Base-by-base conservation (phyloP, 2,329 filamentous ascomycete species). In the Xylariaceae sp. region DNA sequence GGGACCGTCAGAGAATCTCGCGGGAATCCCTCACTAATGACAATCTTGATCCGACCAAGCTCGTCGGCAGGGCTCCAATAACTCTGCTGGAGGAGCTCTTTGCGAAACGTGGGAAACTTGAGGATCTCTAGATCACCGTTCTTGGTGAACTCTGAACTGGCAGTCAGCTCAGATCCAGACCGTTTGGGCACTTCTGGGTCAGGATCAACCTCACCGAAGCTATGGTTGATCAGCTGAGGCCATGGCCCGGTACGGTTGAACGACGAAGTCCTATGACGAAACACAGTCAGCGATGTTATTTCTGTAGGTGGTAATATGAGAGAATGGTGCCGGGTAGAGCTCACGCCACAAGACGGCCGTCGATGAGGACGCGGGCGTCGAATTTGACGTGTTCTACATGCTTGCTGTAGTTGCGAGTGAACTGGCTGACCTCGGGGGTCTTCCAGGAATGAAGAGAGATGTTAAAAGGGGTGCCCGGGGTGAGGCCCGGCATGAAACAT, bases 381-480 rank as follows among this genome's bases (percentile, higher is more conserved):
- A 87, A 88, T 51, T 80, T 74, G 55, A 84, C 72, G 14, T 75
- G 62, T 42, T 87, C 78, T 9, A 77, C 67, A 42, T 79, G 74
- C 54, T 82, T 79, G 70, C 78, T 82, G 63, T 82, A 76, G 42
- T 73, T 72, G 54, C 75, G 76, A 33, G 82, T 77, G 60, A 80
- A 75, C 42, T 81, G 76, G 58, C 82, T 87, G 48, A 83, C 71
- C 16, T 75, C 73, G 6, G 86, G 85, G 5, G 73, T 76, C 14
- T 78, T 78, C 89, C 89, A 93, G 52, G 80, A 85, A 69, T 92
- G 88, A 45, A 93, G 76, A 2, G 89, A 92, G 45, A 92, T 77
- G 56, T 84, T 81, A 68, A 91, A 92, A 0, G 81, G 75, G 28
- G 73, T 73, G 19, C 81, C 81, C 1, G 73, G 66, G 3, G 75